phyloP scores from a whole-genome alignment of 176 grass and related monocot species.

The Carex kokanica region DNA sequence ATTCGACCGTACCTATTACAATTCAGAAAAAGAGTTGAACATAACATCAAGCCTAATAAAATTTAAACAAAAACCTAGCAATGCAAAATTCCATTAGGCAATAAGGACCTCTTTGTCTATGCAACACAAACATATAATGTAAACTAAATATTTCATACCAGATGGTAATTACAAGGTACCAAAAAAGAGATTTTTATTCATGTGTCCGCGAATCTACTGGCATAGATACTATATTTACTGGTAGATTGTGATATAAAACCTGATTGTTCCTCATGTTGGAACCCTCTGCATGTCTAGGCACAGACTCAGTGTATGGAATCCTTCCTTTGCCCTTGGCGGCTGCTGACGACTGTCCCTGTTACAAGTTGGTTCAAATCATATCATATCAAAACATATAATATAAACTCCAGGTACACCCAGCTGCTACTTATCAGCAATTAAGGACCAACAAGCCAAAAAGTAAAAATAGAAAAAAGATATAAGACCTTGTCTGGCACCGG shows the following conservation, averaged over 20 bases:
- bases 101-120: not conserved
- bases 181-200: not conserved
- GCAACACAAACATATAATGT: not conserved
- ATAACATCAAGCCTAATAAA: not conserved
- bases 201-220: not conserved
- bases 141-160: not conserved
- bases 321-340: not conserved
- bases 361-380: not conserved
- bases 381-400: not conserved
- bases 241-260: not conserved
- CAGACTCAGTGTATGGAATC: not conserved
- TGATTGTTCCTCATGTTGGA: not conserved
- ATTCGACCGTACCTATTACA: not conserved
- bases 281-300: not conserved
- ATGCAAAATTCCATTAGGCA: not conserved
- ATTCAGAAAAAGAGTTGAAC: not conserved
- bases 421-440: not conserved
- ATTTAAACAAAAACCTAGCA: not conserved
- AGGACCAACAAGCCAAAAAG: not conserved
- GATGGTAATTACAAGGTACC: not conserved
- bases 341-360: not conserved
- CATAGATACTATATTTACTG: not conserved
- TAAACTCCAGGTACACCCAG: not conserved
- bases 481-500: not conserved
- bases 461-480: not conserved